Evolutionary conservation across 208 protist species (phyloP).

Genomic region (Porcisia deanei): DNA sequence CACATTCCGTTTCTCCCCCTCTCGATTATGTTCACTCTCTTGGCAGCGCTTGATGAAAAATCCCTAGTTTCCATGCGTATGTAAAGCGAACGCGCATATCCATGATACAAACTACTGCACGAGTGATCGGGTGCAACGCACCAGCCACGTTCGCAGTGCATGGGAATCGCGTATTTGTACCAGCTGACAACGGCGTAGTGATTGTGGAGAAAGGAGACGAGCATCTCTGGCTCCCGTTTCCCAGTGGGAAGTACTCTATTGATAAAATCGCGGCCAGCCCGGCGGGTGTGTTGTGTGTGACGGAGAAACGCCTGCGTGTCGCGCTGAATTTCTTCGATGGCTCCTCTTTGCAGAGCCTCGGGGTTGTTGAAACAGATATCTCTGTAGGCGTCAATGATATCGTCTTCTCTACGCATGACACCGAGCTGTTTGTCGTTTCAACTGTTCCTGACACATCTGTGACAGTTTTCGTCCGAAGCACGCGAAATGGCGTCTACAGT

Average conservation of each 20-base stretch:
- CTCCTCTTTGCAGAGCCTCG: constrained; percentile 34
- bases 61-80: no score
- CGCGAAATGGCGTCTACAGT: constrained; percentile 16
- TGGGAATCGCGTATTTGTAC: constrained; percentile 38
- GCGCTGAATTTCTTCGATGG: constrained; percentile 61
- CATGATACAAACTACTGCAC: constrained; percentile 4
- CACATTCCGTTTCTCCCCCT: neutral
- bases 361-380: constrained; percentile 49
- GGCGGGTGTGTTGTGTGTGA: constrained; percentile 46
- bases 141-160: constrained; percentile 28
- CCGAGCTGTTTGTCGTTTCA: constrained; percentile 55
- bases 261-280: constrained; percentile 44
- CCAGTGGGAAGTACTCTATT: constrained; percentile 49
- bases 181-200: constrained; percentile 49
- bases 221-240: constrained; percentile 51
- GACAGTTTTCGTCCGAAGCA: constrained; percentile 31
- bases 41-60: neutral
- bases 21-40: neutral
- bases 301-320: constrained; percentile 55
- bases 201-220: constrained; percentile 26
- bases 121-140: constrained; percentile 43
- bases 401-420: constrained; percentile 51
- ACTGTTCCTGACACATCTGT: constrained; percentile 40
- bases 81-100: neutral
- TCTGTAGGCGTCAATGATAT: constrained; percentile 47